Evolutionary conservation across 495 filamentous ascomycete genomes (phyloP).

Genomic region (Cenococcum geophilum): DNA sequence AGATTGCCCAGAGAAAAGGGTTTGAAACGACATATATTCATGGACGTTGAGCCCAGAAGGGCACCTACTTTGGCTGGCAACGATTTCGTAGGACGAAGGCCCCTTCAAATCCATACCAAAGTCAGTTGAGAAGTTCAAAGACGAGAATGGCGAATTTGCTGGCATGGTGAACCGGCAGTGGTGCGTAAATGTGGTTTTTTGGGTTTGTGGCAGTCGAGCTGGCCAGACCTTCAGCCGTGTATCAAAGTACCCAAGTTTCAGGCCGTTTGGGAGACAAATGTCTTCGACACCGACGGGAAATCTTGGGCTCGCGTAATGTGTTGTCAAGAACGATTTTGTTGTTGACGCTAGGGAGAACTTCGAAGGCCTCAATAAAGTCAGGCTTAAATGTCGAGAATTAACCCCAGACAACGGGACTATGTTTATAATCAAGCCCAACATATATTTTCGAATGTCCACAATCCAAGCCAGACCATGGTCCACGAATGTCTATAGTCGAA

Average conservation of each 20-base stretch:
- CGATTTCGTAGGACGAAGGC: conserved; percentile 50
- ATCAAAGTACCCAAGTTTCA: no score
- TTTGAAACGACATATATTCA: conserved; percentile 50
- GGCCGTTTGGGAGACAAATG: no score
- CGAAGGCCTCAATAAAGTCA: no score
- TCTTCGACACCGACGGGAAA: conserved; percentile 36
- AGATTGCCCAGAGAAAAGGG: conserved; percentile 41
- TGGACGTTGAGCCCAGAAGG: conserved; percentile 43
- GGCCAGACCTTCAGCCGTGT: no score
- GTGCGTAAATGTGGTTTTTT: conserved; percentile 32
- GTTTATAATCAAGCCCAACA: no score
- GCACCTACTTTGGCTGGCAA: conserved; percentile 49
- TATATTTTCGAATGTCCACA: no score
- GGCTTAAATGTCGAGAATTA: no score
- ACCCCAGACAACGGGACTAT: no score
- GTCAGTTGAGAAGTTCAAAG: conserved; percentile 19
- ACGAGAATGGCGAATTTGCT: conserved; percentile 22
- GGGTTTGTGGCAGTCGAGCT: conserved; percentile 28
- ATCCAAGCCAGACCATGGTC: no score
- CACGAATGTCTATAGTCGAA: no score
- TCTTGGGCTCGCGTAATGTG: conserved; percentile 35
- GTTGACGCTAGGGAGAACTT: conserved; percentile 38
- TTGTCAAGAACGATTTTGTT: conserved; percentile 37
- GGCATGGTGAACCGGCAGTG: conserved; percentile 35
- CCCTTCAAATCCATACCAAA: conserved; percentile 33